These are phyloP conservation scores for Spathaspora gorwiae DNA, from an alignment of 805 yeast species.

Conservation along the genomic window DNA sequence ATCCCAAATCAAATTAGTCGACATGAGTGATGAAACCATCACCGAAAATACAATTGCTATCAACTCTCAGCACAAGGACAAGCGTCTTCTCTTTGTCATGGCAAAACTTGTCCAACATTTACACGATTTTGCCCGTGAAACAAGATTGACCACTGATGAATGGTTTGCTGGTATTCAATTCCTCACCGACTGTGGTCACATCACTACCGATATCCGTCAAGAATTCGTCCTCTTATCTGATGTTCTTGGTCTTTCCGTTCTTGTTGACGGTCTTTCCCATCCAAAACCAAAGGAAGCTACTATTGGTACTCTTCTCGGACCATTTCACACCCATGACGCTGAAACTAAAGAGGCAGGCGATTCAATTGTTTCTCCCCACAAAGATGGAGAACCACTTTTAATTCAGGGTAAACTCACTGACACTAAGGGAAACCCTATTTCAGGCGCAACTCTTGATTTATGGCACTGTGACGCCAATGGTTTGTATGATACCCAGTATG, in stretches of 20 bases:
- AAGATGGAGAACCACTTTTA: slow-evolving; percentile 17
- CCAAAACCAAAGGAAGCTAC: slow-evolving; percentile 19
- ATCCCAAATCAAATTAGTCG: slow-evolving; percentile 2
- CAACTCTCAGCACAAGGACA: slow-evolving; percentile 11
- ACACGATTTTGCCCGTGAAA: slow-evolving; percentile 19
- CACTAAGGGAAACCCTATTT: slow-evolving; percentile 12
- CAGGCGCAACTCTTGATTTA: slow-evolving; percentile 14
- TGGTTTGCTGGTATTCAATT: slow-evolving; percentile 16
- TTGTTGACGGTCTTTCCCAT: slow-evolving; percentile 17
- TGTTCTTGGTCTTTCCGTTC: slow-evolving; percentile 16
- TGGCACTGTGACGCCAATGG: slow-evolving; percentile 22
- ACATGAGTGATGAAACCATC: slow-evolving; percentile 16
- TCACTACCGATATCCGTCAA: slow-evolving; percentile 16
- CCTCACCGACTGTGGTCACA: slow-evolving; percentile 16
- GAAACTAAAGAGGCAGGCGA: slow-evolving; percentile 12
- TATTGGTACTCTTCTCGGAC: slow-evolving; percentile 18
- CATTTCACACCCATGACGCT: slow-evolving; percentile 21
- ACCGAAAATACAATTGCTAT: slow-evolving; percentile 17
- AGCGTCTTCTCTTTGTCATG: slow-evolving; percentile 8
- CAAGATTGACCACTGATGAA: slow-evolving; percentile 16
- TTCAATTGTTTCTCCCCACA: slow-evolving; percentile 14
- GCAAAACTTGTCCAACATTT: slow-evolving; percentile 14
- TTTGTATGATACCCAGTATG: slow-evolving; percentile 17
- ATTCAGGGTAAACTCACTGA: slow-evolving; percentile 16
- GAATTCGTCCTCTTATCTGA: slow-evolving; percentile 17